Percentiles rank a stretch among this genome's conserved stretches.
Conservation (phyloP, 1,284 basidiomycete genomes). For the Entoloma clypeatum region DNA sequence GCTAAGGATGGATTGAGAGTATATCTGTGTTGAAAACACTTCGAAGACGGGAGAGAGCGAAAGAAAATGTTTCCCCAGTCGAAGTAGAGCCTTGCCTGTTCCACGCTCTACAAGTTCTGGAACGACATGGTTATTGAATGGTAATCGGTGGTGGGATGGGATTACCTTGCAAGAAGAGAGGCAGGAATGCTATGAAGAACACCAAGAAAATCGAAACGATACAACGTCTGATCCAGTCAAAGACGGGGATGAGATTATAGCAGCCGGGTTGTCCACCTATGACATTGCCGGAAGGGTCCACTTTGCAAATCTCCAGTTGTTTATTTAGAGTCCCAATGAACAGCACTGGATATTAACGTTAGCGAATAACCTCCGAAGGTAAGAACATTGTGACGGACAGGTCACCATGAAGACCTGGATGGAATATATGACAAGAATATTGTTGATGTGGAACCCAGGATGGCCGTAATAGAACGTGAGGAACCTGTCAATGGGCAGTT, state of each 20-base stretch:
- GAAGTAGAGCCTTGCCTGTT: conserved; percentile 89
- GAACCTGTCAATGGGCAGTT: conserved; percentile 97
- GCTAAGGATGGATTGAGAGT: conserved; percentile 91
- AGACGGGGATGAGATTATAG: conserved; percentile 92
- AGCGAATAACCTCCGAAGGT: conserved; percentile 7
- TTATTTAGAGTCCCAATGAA: conserved; percentile 95
- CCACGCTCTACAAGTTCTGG: conserved; percentile 91
- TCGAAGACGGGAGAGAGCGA: conserved; percentile 95
- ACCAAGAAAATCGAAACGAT: conserved; percentile 97
- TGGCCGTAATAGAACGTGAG: conserved; percentile 99
- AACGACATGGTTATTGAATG: conserved; percentile 3
- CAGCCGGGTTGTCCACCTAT: conserved; percentile 82
- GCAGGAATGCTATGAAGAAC: conserved; percentile 94
- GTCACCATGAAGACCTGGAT: conserved; percentile 95
- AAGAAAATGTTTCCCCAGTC: conserved; percentile 91
- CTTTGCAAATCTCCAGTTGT: conserved; percentile 81
- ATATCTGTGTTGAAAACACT: conserved; percentile 96
- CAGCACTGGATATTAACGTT: conserved; percentile 51
- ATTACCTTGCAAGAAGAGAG: conserved; percentile 89
- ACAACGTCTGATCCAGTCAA: conserved; percentile 94
- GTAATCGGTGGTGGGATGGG: not conserved
- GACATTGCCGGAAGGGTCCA: conserved; percentile 77
- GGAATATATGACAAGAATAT: conserved; percentile 96
- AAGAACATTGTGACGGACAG: conserved; percentile 44
- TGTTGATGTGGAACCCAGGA: conserved; percentile 99